Base-by-base conservation (phyloP, 2,329 filamentous ascomycete species). In the Lithohypha guttulata region DNA sequence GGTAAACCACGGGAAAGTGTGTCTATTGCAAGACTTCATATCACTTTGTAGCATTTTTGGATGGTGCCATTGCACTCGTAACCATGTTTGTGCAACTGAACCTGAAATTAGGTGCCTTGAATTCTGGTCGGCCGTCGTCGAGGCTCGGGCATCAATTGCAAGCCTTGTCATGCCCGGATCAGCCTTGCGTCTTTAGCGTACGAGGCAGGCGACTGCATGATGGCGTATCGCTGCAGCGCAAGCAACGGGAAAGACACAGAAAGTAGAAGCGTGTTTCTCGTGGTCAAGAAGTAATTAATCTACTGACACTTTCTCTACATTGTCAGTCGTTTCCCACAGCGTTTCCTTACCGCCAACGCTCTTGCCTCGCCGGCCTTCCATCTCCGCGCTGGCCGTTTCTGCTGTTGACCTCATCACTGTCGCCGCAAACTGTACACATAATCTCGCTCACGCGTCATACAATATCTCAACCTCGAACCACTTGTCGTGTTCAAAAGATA, bases 151-250 rank as follows among this genome's bases (percentile, higher is more conserved):
- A n/a, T n/a, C n/a, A n/a, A n/a, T n/a, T n/a, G n/a, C n/a, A n/a
- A n/a, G n/a, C n/a, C n/a, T n/a, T n/a, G n/a, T n/a, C n/a, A n/a
- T n/a, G n/a, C n/a, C n/a, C n/a, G n/a, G 26, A 28, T 28, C 26
- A 28, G 26, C 26, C 26, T 28, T 28, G 26, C 26, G n/a, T n/a
- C n/a, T n/a, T n/a, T n/a, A n/a, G n/a, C n/a, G n/a, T n/a, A n/a
- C n/a, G n/a, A n/a, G n/a, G 6, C 26, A 35, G 33, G 33, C 33
- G 13, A 25, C 33, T 35, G 33, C 33, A 35, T 35, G 21, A 35
- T 35, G 20, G 33, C 33, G 33, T 35, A 35, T 14, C 18, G 33
- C 20, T 14, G 33, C 21, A n/a, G 26, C 26, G 26, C 26, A 18
- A 14, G 29, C 15, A 17, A 18, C 20, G 7, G 8, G 6, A 13